Percentiles rank a stretch among this genome's conserved stretches.
These are phyloP conservation scores for Clitopilus hobsonii DNA, from an alignment of 768 basidiomycete genomes.

Conservation along the genomic window DNA sequence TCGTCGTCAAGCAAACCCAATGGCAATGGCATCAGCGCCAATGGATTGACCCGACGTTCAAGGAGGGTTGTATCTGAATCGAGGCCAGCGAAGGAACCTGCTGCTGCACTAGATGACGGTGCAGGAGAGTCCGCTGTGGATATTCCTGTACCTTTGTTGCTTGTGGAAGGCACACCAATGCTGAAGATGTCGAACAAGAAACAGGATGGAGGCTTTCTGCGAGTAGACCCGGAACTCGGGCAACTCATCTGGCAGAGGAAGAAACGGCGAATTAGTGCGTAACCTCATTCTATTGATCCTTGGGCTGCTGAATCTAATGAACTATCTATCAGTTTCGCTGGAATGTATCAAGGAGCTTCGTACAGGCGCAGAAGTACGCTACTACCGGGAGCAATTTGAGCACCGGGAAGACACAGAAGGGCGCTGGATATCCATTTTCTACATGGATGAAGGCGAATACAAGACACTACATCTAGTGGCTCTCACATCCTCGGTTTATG, in stretches of 20 bases:
- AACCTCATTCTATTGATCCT: conserved; percentile 34
- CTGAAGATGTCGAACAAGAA: conserved; percentile 80
- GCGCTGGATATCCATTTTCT: conserved; percentile 86
- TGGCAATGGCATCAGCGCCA: background rate
- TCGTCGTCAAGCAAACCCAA: background rate
- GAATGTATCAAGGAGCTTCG: conserved; percentile 90
- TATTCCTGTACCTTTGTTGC: conserved; percentile 46
- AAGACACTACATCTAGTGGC: conserved; percentile 87
- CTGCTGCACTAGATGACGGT: conserved; percentile 4
- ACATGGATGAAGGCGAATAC: conserved; percentile 71
- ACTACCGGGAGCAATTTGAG: conserved; percentile 73
- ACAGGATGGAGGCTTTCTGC: conserved; percentile 65
- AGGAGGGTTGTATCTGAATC: no score
- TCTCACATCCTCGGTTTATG: conserved; percentile 44
- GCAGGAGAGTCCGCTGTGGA: conserved; percentile 9
- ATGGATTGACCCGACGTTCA: no score
- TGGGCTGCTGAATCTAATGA: background rate
- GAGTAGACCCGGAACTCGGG: conserved; percentile 75
- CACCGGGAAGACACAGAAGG: conserved; percentile 62
- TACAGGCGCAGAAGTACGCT: conserved; percentile 65
- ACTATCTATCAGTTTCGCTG: conserved; percentile 86
- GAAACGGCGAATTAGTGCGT: conserved; percentile 58
- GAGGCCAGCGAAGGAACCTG: conserved; percentile 9
- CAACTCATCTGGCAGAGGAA: conserved; percentile 78
- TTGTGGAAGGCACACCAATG: conserved; percentile 68